phyloP scores from a whole-genome alignment of 2,329 filamentous ascomycete genomes.

The Pleomassaria siparia region DNA sequence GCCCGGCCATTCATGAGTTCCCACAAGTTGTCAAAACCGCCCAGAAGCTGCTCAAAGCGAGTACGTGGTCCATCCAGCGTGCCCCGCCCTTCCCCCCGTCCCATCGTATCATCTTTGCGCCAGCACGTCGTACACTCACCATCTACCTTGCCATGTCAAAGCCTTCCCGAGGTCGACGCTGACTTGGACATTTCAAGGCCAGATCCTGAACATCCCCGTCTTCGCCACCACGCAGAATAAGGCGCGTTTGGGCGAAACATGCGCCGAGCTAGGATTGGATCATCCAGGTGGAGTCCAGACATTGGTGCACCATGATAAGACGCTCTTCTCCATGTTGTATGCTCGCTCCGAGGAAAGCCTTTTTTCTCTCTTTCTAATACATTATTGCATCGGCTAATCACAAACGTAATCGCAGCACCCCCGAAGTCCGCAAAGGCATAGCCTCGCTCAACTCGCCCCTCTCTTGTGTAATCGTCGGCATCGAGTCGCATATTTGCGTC shows the following conservation, averaged over 20 bases:
- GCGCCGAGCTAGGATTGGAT: conserved; percentile 66
- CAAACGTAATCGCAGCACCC: conserved; percentile 49
- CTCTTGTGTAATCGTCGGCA: conserved; percentile 76
- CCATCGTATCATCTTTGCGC: conserved; percentile 16
- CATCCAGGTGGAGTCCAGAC: conserved; percentile 54
- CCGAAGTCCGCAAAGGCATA: conserved; percentile 59
- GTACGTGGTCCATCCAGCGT: conserved; percentile 26
- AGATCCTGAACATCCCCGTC: conserved; percentile 72
- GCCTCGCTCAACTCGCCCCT: conserved; percentile 35
- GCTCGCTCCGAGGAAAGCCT: not conserved
- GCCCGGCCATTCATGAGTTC: conserved; percentile 79
- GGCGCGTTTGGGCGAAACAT: conserved; percentile 76
- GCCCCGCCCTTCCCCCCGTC: no score
- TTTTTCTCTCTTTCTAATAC: not conserved
- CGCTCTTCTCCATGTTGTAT: conserved; percentile 34
- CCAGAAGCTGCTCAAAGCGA: conserved; percentile 55
- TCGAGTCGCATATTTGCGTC: conserved; percentile 92
- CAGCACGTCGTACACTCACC: not conserved
- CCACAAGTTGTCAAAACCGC: conserved; percentile 66
- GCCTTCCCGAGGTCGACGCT: conserved; percentile 59
- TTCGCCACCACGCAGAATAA: conserved; percentile 85
- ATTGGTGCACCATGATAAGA: conserved; percentile 74
- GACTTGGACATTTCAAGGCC: conserved; percentile 32
- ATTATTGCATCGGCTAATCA: not conserved
- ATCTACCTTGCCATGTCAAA: conserved; percentile 64